These are phyloP conservation scores for Mortierella claussenii DNA, from an alignment of 192 early-diverging fungal genomes.

Conservation along the genomic window DNA sequence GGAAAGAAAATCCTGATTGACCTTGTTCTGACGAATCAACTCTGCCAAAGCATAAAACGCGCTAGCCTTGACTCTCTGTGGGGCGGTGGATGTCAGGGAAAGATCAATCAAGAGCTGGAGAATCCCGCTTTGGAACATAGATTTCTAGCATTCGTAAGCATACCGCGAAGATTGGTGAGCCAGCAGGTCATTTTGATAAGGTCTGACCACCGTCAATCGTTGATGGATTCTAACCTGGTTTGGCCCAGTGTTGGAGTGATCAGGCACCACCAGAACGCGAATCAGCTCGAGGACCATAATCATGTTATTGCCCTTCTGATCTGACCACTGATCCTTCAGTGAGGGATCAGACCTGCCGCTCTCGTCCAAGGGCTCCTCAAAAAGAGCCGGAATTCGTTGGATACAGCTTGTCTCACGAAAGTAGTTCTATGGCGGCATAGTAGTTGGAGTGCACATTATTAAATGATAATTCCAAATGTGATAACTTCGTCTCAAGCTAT, in stretches of 20 bases:
- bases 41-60: conserved; percentile 91
- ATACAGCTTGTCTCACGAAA: conserved; percentile 98
- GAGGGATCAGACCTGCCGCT: conserved; percentile 45
- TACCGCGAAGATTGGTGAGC: no score
- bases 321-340: conserved; percentile 71
- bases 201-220: no score
- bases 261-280: conserved; percentile 88
- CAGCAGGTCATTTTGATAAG: no score
- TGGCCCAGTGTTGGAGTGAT: conserved; percentile 83
- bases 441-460: no score
- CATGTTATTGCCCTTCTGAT: conserved; percentile 90
- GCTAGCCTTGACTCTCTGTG: conserved; percentile 80
- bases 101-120: conserved; percentile 84
- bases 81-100: conserved; percentile 78
- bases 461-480: no score
- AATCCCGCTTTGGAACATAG: conserved; percentile 87
- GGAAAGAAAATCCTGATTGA: conserved; percentile 82
- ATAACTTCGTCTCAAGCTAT: no score
- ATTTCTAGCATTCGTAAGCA: no score
- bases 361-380: conserved; percentile 61
- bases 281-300: conserved; percentile 90
- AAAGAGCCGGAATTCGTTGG: conserved; percentile 84
- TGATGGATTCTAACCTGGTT: no score
- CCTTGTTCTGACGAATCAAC: conserved; percentile 76
- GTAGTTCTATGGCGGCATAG: conserved; percentile 84